Evolutionary conservation across 257 asterid species (phyloP).

Genomic region (Solanum medicagineum): DNA sequence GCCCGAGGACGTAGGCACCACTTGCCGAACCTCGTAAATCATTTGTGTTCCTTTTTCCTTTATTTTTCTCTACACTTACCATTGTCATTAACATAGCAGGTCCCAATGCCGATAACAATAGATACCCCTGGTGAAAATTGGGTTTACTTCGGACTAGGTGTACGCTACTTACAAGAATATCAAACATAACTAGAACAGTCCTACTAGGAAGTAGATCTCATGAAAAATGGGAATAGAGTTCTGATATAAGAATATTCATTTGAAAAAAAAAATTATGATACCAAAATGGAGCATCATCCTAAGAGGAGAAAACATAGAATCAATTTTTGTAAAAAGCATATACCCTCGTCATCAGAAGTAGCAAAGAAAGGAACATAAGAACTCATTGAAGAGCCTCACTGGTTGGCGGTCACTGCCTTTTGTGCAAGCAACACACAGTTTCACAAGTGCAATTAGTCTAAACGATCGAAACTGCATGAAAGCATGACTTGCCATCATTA

Average conservation of each 20-base stretch:
- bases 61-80: too few relatives aligned
- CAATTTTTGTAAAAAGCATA: too few relatives aligned
- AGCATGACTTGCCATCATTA: not conserved
- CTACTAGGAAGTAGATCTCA: not conserved
- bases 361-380: not conserved
- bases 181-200: not conserved
- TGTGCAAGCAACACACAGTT: not conserved
- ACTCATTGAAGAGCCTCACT: not conserved
- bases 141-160: not conserved
- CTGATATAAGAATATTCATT: too few relatives aligned
- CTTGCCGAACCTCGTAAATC: too few relatives aligned
- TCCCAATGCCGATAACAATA: slow-evolving; percentile 13
- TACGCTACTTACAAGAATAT: not conserved
- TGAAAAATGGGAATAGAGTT: too few relatives aligned
- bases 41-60: too few relatives aligned
- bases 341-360: too few relatives aligned
- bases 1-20: too few relatives aligned
- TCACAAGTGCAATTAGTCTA: not conserved
- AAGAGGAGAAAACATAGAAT: too few relatives aligned
- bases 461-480: not conserved
- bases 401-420: not conserved
- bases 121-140: slow-evolving; percentile 15
- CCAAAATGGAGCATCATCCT: too few relatives aligned
- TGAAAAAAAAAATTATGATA: too few relatives aligned
- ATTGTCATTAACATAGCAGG: slow-evolving; percentile 63